Evolutionary conservation across 176 grass and related monocot genomes (phyloP).

Genomic region (Carex cristatella): DNA sequence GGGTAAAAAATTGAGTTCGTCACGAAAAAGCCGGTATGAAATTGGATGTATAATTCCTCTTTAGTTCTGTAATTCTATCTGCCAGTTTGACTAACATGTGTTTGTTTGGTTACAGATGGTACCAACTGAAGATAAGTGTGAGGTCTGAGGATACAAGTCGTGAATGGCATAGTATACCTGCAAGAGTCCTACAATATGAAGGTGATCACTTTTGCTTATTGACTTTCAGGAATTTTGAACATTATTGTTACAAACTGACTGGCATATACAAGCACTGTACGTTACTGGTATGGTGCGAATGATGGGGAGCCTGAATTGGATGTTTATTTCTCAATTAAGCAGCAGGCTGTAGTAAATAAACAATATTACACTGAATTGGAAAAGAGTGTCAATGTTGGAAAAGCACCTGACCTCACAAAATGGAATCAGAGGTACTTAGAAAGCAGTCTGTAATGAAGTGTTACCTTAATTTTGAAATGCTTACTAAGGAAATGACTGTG

Average conservation of each 20-base stretch:
- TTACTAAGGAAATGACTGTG: not conserved
- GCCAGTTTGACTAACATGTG: not conserved
- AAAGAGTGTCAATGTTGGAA: not conserved
- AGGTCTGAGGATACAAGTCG: constrained; percentile 54
- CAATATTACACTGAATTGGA: not conserved
- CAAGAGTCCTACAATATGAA: constrained; percentile 83
- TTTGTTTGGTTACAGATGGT: constrained; percentile 56
- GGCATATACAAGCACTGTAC: not conserved
- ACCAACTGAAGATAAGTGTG: constrained; percentile 69
- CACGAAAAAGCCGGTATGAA: not conserved
- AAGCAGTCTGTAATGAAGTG: not conserved
- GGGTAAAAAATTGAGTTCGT: not conserved
- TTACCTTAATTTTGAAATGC: not conserved
- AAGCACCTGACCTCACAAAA: not conserved
- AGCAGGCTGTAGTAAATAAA: not conserved
- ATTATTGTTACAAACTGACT: not conserved
- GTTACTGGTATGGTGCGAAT: not conserved
- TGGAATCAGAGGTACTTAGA: not conserved
- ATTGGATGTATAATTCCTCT: not conserved
- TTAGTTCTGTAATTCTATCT: not conserved
- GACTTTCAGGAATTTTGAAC: not conserved
- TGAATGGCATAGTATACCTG: constrained; percentile 46
- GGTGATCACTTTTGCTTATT: constrained; percentile 35
- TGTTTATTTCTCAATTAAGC: not conserved
- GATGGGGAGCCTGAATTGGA: not conserved